phyloP scores from a whole-genome alignment of 805 yeast species.

The Saccharomyces eubayanus region DNA sequence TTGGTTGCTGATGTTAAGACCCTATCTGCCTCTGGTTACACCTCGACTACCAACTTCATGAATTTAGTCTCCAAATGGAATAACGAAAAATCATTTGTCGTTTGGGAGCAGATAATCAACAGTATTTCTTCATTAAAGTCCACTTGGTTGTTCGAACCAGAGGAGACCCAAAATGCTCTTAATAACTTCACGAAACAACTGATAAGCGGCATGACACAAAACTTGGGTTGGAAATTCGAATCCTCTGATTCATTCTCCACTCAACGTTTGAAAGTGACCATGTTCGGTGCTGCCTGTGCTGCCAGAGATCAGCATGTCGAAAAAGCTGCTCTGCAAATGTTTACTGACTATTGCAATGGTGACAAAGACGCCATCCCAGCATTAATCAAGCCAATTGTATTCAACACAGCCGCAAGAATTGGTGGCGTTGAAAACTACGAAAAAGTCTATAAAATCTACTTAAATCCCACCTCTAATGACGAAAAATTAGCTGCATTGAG shows the following conservation, averaged over 20 bases:
- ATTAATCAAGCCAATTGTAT: conserved; percentile 59
- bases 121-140: conserved; percentile 42
- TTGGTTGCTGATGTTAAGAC: conserved; percentile 73
- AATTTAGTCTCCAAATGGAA: conserved; percentile 54
- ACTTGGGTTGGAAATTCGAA: conserved; percentile 58
- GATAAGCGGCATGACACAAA: conserved; percentile 43
- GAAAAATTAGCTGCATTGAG: conserved; percentile 65
- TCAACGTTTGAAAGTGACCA: conserved; percentile 57
- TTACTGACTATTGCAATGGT: conserved; percentile 49
- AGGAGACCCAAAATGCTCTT: conserved; percentile 40
- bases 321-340: conserved; percentile 41
- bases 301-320: conserved; percentile 43
- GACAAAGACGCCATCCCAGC: conserved; percentile 66
- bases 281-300: conserved; percentile 53
- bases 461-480: conserved; percentile 50
- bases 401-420: conserved; percentile 52
- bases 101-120: conserved; percentile 54
- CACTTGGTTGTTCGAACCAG: conserved; percentile 49
- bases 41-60: conserved; percentile 53
- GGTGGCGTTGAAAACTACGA: conserved; percentile 62
- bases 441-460: conserved; percentile 50
- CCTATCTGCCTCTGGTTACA: conserved; percentile 61
- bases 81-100: conserved; percentile 51
- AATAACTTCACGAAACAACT: conserved; percentile 46
- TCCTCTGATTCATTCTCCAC: conserved; percentile 48